Base-by-base conservation (phyloP, 2,329 filamentous ascomycete species). In the Monilinia polystroma region DNA sequence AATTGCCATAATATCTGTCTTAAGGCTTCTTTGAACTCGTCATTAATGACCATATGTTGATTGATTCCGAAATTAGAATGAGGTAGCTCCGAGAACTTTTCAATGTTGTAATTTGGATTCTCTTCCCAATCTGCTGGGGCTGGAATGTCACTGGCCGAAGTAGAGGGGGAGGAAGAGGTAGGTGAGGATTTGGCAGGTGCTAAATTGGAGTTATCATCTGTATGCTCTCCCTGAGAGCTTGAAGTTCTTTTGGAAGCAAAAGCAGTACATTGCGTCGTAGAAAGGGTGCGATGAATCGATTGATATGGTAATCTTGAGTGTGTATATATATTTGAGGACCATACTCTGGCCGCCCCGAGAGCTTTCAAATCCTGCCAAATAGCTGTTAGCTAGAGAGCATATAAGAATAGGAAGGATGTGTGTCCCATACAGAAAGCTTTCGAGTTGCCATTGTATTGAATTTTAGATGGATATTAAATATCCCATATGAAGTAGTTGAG, bases 1-100 rank as follows among this genome's bases (percentile, higher is more conserved):
- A 99, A 98, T 74, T 96, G 87, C 86, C 93, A 95, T 29, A 97
- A 82, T 70, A 98, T 91, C 73, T 93, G 87, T 64, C 93, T 87
- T 74, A 99, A 80, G 16, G 90, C 90, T 78, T 97, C 91, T 76
- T 97, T 97, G 78, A 98, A 95, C 77, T 98, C 93, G 76, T 92
- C 88, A 76, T 98, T 96, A 76, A 98, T 96, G 68, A 92, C 84
- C 83, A 98, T 96, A 79, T 98, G 91, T 78, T 99, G 95, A 73
- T 99, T 99, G 73, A 93, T 89, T 20, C 95, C 95, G 73, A 98
- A 98, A 73, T 91, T 88, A 69, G 85, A 84, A 71, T 90, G 88
- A 2, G 91, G 91, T 29, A 95, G 83, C 75, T 94, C 84, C 41
- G 88, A 87, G 80, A 94, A 94, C 69, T 87, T 85, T 59, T 86